Evolutionary conservation across 164 flowering plant species (phyloP).

Genomic region (Dillenia turbinata): DNA sequence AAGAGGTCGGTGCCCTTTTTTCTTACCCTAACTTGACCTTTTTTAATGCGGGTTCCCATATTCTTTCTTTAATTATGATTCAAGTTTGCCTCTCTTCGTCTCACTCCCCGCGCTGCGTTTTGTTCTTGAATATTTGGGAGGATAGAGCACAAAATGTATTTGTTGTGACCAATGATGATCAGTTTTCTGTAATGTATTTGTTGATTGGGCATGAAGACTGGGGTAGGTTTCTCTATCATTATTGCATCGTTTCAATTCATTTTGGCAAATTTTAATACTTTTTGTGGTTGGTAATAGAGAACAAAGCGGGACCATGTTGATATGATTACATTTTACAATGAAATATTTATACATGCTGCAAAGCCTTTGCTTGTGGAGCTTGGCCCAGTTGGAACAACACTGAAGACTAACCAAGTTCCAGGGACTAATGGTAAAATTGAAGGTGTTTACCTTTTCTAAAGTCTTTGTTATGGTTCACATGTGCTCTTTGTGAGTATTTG

Average conservation of each 20-base stretch:
- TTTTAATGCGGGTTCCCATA: too few species aligned
- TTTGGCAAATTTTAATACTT: slow-evolving; percentile 16
- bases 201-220: slow-evolving; percentile 71
- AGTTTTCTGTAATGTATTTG: slow-evolving; percentile 75
- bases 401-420: slow-evolving; percentile 32
- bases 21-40: too few species aligned
- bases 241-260: slow-evolving; percentile 1
- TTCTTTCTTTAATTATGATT: too few species aligned
- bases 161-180: too few species aligned
- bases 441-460: slow-evolving; percentile 28
- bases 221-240: slow-evolving; percentile 37
- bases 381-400: slow-evolving; percentile 53
- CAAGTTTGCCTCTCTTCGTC: too few species aligned
- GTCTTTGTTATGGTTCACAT: not conserved
- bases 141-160: too few species aligned
- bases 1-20: too few species aligned
- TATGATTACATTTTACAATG: slow-evolving; percentile 89
- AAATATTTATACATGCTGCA: slow-evolving; percentile 73
- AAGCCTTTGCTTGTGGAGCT: slow-evolving; percentile 79
- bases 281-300: slow-evolving; percentile 48
- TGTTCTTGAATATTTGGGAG: too few species aligned
- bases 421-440: slow-evolving; percentile 46
- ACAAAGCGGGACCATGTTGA: slow-evolving; percentile 80
- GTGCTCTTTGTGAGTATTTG: not conserved
- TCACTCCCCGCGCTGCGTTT: too few species aligned